Evolutionary conservation across 2,329 filamentous ascomycete genomes (phyloP).

Genomic region (Xylariomycetidae sp.): DNA sequence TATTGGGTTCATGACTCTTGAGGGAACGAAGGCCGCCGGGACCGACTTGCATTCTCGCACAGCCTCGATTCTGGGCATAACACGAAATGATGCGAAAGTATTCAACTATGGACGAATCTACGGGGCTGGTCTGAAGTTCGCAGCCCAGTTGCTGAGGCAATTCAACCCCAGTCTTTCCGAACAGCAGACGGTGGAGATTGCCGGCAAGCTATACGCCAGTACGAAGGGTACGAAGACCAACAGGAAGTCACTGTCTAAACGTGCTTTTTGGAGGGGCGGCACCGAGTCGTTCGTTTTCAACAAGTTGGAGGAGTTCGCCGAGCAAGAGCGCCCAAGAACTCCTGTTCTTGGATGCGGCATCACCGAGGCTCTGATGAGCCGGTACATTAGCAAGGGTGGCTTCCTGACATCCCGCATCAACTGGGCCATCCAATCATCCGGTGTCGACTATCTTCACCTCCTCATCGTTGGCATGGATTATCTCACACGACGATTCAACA

Average conservation of each 20-base stretch:
- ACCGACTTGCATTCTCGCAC: conserved; percentile 95
- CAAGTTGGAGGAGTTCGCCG: conserved; percentile 93
- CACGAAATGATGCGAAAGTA: conserved; percentile 89
- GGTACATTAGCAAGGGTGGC: conserved; percentile 79
- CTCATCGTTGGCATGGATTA: conserved; percentile 95
- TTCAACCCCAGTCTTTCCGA: conserved; percentile 87
- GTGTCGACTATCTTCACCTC: conserved; percentile 94
- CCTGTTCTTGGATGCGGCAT: conserved; percentile 93
- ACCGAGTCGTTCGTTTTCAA: conserved; percentile 99
- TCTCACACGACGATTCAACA: conserved; percentile 75
- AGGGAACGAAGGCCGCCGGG: conserved; percentile 88
- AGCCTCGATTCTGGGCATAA: conserved; percentile 86
- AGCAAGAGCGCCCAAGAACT: conserved; percentile 84
- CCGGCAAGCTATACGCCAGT: conserved; percentile 73
- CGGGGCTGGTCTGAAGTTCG: conserved; percentile 93
- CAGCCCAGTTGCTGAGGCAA: conserved; percentile 79
- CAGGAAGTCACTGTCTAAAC: conserved; percentile 63
- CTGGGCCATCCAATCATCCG: conserved; percentile 97
- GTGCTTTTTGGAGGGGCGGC: conserved; percentile 88
- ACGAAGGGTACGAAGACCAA: conserved; percentile 88
- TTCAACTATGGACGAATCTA: conserved; percentile 99
- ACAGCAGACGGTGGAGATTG: conserved; percentile 66
- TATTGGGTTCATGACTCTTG: conserved; percentile 97
- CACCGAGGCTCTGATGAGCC: conserved; percentile 86
- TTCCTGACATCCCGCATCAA: conserved; percentile 97